Percentiles rank a stretch among this genome's conserved stretches.
These are phyloP conservation scores for Akebia trifoliata DNA, from an alignment of 164 flowering plant species.

Conservation along the genomic window DNA sequence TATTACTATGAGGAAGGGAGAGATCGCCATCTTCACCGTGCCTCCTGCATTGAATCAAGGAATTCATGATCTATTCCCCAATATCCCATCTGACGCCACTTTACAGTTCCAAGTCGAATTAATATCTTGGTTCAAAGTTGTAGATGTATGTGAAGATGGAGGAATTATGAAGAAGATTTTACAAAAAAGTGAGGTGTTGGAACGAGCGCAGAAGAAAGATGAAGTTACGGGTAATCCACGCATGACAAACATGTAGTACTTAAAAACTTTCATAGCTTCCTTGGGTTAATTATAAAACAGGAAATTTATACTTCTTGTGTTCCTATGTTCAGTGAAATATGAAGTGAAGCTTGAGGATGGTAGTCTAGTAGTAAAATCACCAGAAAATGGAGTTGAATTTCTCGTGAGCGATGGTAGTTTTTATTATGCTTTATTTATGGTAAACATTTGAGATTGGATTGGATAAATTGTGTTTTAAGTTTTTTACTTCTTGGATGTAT, in stretches of 20 bases:
- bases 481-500: neutral
- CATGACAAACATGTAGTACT: neutral
- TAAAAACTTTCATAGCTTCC: neutral
- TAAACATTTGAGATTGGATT: neutral
- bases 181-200: constrained; percentile 19
- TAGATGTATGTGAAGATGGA: constrained; percentile 27
- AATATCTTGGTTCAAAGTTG: constrained; percentile 26
- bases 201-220: constrained; percentile 27
- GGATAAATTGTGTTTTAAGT: neutral
- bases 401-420: constrained; percentile 22
- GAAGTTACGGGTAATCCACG: constrained; percentile 25
- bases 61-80: constrained; percentile 15
- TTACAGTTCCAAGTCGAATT: constrained; percentile 26
- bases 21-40: constrained; percentile 24
- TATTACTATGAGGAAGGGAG: constrained; percentile 31
- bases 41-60: constrained; percentile 21
- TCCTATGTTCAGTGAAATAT: constrained; percentile 21
- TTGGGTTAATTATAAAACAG: neutral
- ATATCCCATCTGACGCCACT: constrained; percentile 12
- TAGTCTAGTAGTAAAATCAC: constrained; percentile 20
- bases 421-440: neutral
- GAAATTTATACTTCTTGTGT: neutral
- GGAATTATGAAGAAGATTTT: constrained; percentile 25
- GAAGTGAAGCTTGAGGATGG: constrained; percentile 28
- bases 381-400: constrained; percentile 28